A percentile compares a stretch with the other conserved stretches of the same genome.
Conservation (phyloP, 352 stramenopile genomes). For the Phytophthora chlamydospora region DNA sequence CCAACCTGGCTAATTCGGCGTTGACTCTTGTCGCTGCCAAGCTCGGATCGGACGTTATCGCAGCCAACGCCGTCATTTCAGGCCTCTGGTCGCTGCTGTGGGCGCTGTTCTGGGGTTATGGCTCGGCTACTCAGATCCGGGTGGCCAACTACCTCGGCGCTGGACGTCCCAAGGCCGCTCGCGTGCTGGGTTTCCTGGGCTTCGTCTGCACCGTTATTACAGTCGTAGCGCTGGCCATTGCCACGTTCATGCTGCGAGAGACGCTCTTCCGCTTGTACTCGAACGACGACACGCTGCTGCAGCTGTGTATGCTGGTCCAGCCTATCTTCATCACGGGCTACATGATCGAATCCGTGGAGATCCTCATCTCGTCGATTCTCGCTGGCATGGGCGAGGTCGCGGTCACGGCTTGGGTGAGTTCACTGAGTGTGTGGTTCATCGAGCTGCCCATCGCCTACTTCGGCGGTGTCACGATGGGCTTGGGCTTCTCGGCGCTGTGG, state of each 20-base stretch:
- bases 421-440: slow-evolving; percentile 61
- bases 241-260: slow-evolving; percentile 47
- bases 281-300: slow-evolving; percentile 53
- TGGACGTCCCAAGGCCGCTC: slow-evolving; percentile 64
- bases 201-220: slow-evolving; percentile 62
- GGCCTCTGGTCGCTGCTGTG: slow-evolving; percentile 70
- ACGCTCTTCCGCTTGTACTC: slow-evolving; percentile 68
- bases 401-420: slow-evolving; percentile 57
- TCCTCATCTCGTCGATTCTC: slow-evolving; percentile 50
- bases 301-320: slow-evolving; percentile 58
- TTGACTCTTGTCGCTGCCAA: slow-evolving; percentile 74
- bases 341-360: slow-evolving; percentile 68
- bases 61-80: slow-evolving; percentile 76
- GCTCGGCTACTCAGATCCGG: slow-evolving; percentile 77
- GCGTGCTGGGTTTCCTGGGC: slow-evolving; percentile 60
- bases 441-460: slow-evolving; percentile 68
- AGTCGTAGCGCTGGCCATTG: slow-evolving; percentile 56
- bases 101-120: slow-evolving; percentile 84
- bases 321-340: slow-evolving; percentile 64
- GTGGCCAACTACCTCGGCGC: slow-evolving; percentile 81
- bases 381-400: slow-evolving; percentile 63
- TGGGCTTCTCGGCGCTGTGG: slow-evolving; percentile 59
- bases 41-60: slow-evolving; percentile 78
- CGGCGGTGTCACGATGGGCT: slow-evolving; percentile 47
- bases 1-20: slow-evolving; percentile 73